A percentile compares a stretch with the other conserved stretches of the same genome.
These are phyloP conservation scores for Globisporangium cederbergense DNA, from an alignment of 352 stramenopile species.

Conservation along the genomic window DNA sequence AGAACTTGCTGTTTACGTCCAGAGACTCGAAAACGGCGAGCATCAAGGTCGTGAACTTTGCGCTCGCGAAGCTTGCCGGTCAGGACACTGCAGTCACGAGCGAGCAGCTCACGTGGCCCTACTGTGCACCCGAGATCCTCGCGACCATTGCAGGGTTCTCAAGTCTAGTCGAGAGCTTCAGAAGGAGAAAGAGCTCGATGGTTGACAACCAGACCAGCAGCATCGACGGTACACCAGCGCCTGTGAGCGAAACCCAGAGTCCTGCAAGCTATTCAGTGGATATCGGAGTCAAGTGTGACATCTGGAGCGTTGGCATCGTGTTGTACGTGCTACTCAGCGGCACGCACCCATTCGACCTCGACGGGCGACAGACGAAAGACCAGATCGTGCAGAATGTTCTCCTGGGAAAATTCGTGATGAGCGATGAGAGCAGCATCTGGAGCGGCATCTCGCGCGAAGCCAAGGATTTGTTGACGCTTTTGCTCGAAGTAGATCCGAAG, in stretches of 20 bases:
- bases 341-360: slow-evolving; percentile 70
- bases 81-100: slow-evolving; percentile 11
- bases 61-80: slow-evolving; percentile 59
- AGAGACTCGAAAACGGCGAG: slow-evolving; percentile 54
- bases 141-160: slow-evolving; percentile 12
- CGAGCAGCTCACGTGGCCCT: slow-evolving; percentile 54
- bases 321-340: slow-evolving; percentile 86
- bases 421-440: slow-evolving; percentile 31
- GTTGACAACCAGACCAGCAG: slow-evolving; percentile 25
- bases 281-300: slow-evolving; percentile 47
- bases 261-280: background rate
- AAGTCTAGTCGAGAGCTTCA: slow-evolving; percentile 16
- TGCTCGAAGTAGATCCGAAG: slow-evolving; percentile 32
- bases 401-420: slow-evolving; percentile 39
- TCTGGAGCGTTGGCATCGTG: slow-evolving; percentile 89
- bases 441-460: slow-evolving; percentile 45
- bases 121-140: slow-evolving; percentile 70
- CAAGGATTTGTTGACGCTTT: slow-evolving; percentile 37
- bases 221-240: slow-evolving; percentile 14
- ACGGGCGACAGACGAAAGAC: slow-evolving; percentile 61
- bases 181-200: slow-evolving; percentile 10
- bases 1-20: slow-evolving; percentile 83
- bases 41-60: slow-evolving; percentile 87
- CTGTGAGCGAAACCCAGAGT: background rate
- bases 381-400: slow-evolving; percentile 70